Evolutionary conservation across 2,329 filamentous ascomycete species (phyloP), one percentile per base, ranked within the genome.

Genomic region (Sordariomycetes sp.): DNA sequence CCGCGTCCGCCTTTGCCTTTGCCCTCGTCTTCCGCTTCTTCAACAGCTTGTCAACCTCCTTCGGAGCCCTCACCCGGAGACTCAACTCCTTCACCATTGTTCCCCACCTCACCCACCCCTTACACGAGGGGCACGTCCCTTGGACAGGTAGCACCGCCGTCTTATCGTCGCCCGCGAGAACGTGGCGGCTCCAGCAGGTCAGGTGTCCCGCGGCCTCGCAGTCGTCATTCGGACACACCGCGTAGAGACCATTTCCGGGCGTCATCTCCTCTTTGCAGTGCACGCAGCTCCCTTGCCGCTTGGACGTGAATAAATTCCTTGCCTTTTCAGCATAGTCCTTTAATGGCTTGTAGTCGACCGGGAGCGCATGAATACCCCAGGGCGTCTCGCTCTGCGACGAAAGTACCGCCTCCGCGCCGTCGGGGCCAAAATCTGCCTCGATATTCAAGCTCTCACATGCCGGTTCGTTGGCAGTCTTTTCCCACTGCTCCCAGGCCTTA

Each of bases 31-130:
- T 59, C 42, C 68, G 66, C 58, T 68, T 73, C 67, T 82, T 88
- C 62, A 90, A 75, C 28, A 96, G 64, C 62, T 82, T 82, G 48
- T 84, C 79, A 1, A 91, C 72, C 62, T 90, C 86, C 58, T 86
- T 86, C 57, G 77, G 70, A 0, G 86, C 90, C 25, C 89, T 79
- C 39, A 81, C 74, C 35, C 92, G 79, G 54, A 96, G 71, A 55
- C 80, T 94, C 63, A 95, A 70, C 66, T 95, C 91, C 66, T 84
- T 91, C 73, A 95, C 86, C 71, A 96, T 81, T 53, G 87, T 80
- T 0, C 77, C 75, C 92, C 92, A 97, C 55, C 75, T 68, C 1
- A 90, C 71, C 4, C 74, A 69, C 0, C 74, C 74, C 1, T 76
- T 70, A 65, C 92, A 97, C 22, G 72, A 72, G 0, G 89, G 89